A percentile compares a stretch with the other conserved stretches of the same genome.
Evolutionary conservation across 2,329 filamentous ascomycete genomes (phyloP).

Genomic region (Aspergillus spinulosporus): DNA sequence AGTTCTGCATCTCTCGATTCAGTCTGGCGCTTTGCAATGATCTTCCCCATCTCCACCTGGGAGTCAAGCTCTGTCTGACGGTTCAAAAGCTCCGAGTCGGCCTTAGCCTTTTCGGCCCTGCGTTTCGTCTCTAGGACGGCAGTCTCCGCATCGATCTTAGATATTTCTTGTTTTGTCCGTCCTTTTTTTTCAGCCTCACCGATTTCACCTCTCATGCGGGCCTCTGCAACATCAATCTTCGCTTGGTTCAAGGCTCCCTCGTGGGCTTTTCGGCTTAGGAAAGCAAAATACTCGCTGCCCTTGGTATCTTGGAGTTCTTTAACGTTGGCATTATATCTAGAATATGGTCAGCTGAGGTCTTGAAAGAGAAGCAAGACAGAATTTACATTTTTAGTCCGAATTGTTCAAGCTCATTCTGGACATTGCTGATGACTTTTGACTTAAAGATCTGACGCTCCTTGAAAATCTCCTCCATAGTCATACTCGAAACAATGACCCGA

Average conservation of each 20-base stretch:
- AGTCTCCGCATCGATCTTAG: conserved; percentile 83
- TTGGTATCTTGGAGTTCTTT: conserved; percentile 85
- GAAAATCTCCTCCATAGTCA: conserved; percentile 94
- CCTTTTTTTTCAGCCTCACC: conserved; percentile 73
- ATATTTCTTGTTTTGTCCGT: conserved; percentile 79
- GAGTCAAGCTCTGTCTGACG: conserved; percentile 70
- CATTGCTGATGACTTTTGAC: conserved; percentile 70
- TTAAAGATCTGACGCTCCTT: conserved; percentile 76
- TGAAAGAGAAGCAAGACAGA: background rate
- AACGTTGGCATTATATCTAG: conserved; percentile 70
- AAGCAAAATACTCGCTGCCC: conserved; percentile 79
- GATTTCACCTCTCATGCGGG: conserved; percentile 61
- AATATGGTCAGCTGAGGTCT: conserved; percentile 6
- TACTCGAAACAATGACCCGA: conserved; percentile 75
- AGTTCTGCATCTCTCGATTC: conserved; percentile 78
- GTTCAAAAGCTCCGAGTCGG: conserved; percentile 73
- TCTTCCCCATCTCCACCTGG: conserved; percentile 73
- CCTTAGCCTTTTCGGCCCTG: conserved; percentile 75
- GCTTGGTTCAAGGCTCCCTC: conserved; percentile 83
- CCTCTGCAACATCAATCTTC: conserved; percentile 61
- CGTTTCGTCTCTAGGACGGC: conserved; percentile 82
- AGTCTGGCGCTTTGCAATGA: conserved; percentile 70
- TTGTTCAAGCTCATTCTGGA: conserved; percentile 75
- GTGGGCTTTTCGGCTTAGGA: conserved; percentile 78
- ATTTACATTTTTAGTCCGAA: conserved; percentile 72